phyloP scores from a whole-genome alignment of 371 early-diverging fungal species.

The Lichtheimia ornata region DNA sequence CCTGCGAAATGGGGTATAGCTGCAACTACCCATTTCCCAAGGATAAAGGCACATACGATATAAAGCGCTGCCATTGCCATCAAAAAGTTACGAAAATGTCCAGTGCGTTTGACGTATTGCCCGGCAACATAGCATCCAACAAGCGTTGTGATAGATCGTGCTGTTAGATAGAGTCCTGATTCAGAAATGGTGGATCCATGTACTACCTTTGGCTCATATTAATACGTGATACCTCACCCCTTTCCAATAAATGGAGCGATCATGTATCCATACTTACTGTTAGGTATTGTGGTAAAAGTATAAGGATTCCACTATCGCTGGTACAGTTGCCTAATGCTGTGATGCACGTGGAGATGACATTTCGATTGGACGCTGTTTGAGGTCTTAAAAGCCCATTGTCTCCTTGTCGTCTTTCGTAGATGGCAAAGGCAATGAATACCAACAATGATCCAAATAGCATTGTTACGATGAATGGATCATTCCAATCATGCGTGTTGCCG shows the following conservation, averaged over 20 bases:
- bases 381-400: neutral
- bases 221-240: neutral
- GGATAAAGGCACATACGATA: neutral
- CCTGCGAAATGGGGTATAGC: neutral
- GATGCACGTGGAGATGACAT: neutral
- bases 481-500: constrained; percentile 59
- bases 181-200: constrained; percentile 2
- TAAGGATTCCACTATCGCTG: neutral
- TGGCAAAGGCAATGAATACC: neutral
- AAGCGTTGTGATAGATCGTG: constrained; percentile 1
- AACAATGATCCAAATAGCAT: constrained; percentile 32
- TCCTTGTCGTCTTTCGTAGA: neutral
- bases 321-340: neutral
- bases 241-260: neutral
- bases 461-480: constrained; percentile 50
- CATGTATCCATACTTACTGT: neutral
- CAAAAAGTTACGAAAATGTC: neutral
- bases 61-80: neutral
- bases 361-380: neutral
- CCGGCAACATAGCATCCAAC: constrained; percentile 2
- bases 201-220: neutral
- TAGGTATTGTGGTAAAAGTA: constrained; percentile 3
- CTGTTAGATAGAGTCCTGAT: neutral
- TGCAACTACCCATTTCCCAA: neutral
- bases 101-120: neutral